phyloP scores from a whole-genome alignment of 1,284 basidiomycete species.

The Rhodotorula sp. region DNA sequence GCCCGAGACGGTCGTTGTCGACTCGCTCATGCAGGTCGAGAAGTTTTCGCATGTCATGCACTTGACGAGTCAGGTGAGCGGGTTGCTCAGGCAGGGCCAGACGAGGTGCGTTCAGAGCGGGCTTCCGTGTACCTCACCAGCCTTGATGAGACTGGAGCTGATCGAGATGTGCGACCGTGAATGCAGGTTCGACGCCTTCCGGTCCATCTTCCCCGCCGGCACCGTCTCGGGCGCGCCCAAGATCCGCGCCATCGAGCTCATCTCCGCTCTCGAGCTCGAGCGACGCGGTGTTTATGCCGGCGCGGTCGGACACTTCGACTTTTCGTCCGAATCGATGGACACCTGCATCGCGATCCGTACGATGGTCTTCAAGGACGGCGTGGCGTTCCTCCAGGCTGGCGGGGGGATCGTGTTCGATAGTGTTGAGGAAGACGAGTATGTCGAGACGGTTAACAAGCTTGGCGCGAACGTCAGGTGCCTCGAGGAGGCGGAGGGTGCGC shows the following conservation, averaged over 20 bases:
- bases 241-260: constrained; percentile 95
- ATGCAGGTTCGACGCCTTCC: constrained; percentile 90
- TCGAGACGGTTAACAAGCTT: constrained; percentile 94
- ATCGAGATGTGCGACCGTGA: background rate
- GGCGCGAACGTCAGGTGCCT: constrained; percentile 82
- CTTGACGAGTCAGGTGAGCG: constrained; percentile 92
- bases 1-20: constrained; percentile 91
- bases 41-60: constrained; percentile 99
- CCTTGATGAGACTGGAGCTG: background rate
- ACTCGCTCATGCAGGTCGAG: constrained; percentile 89
- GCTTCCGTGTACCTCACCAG: background rate
- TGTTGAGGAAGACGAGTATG: constrained; percentile 93
- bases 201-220: constrained; percentile 98
- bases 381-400: constrained; percentile 86
- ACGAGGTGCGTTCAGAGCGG: constrained; percentile 60
- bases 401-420: constrained; percentile 98
- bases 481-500: constrained; percentile 77
- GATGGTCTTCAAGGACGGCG: constrained; percentile 89
- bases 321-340: constrained; percentile 92
- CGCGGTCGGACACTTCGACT: constrained; percentile 95
- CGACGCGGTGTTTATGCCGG: constrained; percentile 94
- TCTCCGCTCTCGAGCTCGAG: constrained; percentile 83
- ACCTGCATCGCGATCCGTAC: constrained; percentile 98
- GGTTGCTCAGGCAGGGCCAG: constrained; percentile 75
- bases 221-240: constrained; percentile 99